Evolutionary conservation across 768 basidiomycete genomes (phyloP).

Genomic region (Termitomyces sp.): DNA sequence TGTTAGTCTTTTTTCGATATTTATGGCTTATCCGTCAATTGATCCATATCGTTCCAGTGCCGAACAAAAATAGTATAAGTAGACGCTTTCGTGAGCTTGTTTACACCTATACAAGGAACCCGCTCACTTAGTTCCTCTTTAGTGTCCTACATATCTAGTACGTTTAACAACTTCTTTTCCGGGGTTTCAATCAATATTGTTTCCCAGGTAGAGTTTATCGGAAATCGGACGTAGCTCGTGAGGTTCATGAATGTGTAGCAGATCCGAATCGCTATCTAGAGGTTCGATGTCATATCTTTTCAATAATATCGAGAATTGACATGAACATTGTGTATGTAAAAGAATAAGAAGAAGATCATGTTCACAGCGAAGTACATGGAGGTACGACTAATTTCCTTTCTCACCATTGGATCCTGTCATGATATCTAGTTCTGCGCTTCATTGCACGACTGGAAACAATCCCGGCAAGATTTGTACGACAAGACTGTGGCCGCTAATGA

Average conservation of each 20-base stretch:
- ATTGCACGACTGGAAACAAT: constrained; percentile 8
- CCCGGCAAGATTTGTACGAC: background rate
- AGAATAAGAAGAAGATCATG: constrained; percentile 1
- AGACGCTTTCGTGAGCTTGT: background rate
- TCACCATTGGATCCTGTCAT: background rate
- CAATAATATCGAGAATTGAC: background rate
- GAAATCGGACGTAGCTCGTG: constrained; percentile 1
- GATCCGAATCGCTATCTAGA: constrained; percentile 1
- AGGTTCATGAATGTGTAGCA: background rate
- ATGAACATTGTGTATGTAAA: background rate
- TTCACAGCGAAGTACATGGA: constrained; percentile 8
- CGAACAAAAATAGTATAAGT: no score
- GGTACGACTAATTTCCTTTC: constrained; percentile 1
- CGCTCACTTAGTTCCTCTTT: background rate
- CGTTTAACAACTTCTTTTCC: background rate
- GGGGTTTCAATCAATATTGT: background rate
- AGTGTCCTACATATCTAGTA: background rate
- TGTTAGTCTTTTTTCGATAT: background rate
- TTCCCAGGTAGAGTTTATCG: background rate
- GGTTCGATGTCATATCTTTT: background rate
- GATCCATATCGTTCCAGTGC: background rate
- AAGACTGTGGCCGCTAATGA: constrained; percentile 8
- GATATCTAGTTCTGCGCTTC: constrained; percentile 8
- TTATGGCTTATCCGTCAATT: background rate
- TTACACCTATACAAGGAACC: background rate